Conservation (phyloP, 768 basidiomycete species). For the Tylopilus subfusipes region DNA sequence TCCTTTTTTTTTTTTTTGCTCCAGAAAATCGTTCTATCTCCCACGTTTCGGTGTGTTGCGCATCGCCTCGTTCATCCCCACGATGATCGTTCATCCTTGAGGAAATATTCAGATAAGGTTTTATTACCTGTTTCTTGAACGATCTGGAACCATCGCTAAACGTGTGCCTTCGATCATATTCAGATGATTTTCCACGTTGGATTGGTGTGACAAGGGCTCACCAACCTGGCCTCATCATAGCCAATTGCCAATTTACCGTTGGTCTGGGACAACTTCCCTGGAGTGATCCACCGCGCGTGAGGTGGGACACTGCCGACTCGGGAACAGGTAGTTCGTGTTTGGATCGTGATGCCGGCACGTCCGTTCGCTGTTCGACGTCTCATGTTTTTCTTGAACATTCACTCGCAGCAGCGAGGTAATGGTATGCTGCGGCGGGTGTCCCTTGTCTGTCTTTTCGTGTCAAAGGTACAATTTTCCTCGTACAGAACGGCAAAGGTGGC, state of each 20-base stretch:
- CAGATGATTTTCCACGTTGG: slow-evolving; percentile 7
- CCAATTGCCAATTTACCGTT: slow-evolving; percentile 11
- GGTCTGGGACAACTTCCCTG: slow-evolving; percentile 1
- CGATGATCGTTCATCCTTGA: slow-evolving; percentile 11
- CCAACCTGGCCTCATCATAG: background rate
- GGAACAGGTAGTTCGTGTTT: background rate
- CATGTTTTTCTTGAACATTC: background rate
- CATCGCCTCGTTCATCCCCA: slow-evolving; percentile 13
- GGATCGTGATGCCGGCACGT: slow-evolving; percentile 1
- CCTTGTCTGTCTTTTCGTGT: too few relatives aligned
- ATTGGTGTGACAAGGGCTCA: slow-evolving; percentile 6
- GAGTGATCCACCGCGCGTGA: slow-evolving; percentile 1
- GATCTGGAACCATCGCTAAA: slow-evolving; percentile 14
- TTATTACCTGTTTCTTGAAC: slow-evolving; percentile 18
- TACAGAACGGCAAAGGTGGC: background rate
- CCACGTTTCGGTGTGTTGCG: slow-evolving; percentile 17
- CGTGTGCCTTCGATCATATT: slow-evolving; percentile 12
- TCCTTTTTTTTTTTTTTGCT: background rate
- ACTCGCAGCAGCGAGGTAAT: background rate
- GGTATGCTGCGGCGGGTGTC: background rate
- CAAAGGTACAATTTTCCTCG: background rate
- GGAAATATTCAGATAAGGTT: slow-evolving; percentile 19
- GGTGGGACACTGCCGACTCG: background rate
- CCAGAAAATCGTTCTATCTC: slow-evolving; percentile 10
- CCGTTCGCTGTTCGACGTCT: background rate